Conservation (phyloP, 169 alveolate genomes). For the Fabrea salina region DNA sequence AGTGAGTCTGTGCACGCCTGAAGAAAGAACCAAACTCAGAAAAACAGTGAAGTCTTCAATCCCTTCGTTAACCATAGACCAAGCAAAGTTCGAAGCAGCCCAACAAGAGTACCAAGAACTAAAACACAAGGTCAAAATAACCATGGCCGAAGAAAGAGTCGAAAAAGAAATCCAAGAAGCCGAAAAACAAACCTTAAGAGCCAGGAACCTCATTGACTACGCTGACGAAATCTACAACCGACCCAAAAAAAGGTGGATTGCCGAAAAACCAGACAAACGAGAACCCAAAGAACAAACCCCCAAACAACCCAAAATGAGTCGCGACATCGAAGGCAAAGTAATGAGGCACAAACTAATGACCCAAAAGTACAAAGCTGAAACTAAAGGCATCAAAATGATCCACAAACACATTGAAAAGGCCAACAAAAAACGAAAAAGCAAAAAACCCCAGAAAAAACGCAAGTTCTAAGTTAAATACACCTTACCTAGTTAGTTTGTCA, state of each 20-base stretch:
- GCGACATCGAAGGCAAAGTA: not conserved
- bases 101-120: constrained; percentile 50
- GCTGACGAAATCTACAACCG: constrained; percentile 73
- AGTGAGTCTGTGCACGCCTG: constrained; percentile 65
- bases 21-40: constrained; percentile 76
- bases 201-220: constrained; percentile 62
- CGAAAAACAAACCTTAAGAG: constrained; percentile 61
- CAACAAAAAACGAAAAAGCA: not conserved
- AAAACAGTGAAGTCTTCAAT: constrained; percentile 59
- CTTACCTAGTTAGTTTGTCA: not conserved
- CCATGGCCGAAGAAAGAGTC: constrained; percentile 62
- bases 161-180: constrained; percentile 70
- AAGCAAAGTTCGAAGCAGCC: constrained; percentile 48
- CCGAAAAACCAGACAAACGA: constrained; percentile 39
- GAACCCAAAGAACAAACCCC: not conserved
- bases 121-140: constrained; percentile 59
- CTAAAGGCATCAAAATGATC: constrained; percentile 12
- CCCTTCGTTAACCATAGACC: constrained; percentile 26
- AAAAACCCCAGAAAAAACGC: not conserved
- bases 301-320: not conserved
- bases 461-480: not conserved
- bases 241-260: constrained; percentile 61
- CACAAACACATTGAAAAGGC: not conserved
- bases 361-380: not conserved
- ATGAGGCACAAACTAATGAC: not conserved